A percentile compares a stretch with the other conserved stretches of the same genome.
These are phyloP conservation scores for Breynia disticha DNA, from an alignment of 441 rosid genomes.

Conservation along the genomic window DNA sequence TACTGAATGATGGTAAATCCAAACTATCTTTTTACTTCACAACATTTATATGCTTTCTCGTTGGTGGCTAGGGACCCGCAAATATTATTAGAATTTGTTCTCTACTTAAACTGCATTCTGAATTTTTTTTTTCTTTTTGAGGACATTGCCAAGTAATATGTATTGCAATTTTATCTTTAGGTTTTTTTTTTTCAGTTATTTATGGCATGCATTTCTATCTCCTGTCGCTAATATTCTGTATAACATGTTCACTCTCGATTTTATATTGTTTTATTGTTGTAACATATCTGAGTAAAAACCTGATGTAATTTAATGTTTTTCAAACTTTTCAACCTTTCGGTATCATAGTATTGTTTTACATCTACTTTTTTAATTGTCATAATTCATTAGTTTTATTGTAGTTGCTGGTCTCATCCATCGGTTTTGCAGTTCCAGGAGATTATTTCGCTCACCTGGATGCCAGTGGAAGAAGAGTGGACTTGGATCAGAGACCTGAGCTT, in stretches of 20 bases:
- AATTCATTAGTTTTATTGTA: not conserved
- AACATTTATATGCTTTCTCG: conserved; percentile 7
- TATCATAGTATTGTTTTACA: not conserved
- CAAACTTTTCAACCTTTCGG: no score
- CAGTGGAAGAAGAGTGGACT: conserved; percentile 80
- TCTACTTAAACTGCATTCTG: not conserved
- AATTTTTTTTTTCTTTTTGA: no score
- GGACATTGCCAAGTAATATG: no score
- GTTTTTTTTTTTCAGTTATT: no score
- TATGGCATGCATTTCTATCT: no score
- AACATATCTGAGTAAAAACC: no score
- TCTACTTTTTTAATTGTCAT: not conserved
- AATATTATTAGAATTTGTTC: not conserved
- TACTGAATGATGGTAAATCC: conserved; percentile 80
- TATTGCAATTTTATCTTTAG: no score
- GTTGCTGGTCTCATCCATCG: conserved; percentile 10
- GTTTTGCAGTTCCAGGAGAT: conserved; percentile 75
- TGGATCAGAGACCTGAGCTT: conserved; percentile 97
- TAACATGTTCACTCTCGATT: not conserved
- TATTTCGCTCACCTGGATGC: conserved; percentile 94
- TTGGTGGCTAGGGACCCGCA: not conserved
- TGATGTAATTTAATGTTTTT: no score
- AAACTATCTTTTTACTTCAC: not conserved
- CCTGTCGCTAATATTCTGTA: not conserved
- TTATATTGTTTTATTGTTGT: not conserved